phyloP scores from a whole-genome alignment of 1,139 yeast genomes.

The Pichia sp. region DNA sequence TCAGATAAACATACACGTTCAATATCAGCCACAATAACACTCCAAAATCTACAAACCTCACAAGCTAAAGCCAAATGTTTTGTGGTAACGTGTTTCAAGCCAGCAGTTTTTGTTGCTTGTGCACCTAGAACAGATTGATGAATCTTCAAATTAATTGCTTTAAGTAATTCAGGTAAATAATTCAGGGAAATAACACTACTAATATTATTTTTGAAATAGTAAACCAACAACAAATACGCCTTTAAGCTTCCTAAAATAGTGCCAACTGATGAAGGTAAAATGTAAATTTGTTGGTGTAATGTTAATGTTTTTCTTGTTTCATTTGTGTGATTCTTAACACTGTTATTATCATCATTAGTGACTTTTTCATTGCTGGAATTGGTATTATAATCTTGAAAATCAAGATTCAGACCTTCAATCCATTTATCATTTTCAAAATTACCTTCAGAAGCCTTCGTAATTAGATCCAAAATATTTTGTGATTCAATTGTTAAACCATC shows the following conservation, averaged over 20 bases:
- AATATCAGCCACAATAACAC: conserved; percentile 9
- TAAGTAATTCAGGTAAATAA: conserved; percentile 37
- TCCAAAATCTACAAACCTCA: conserved; percentile 37
- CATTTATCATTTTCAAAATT: conserved; percentile 12
- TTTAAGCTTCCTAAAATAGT: conserved; percentile 35
- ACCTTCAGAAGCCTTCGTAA: conserved; percentile 40
- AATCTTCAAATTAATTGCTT: conserved; percentile 48
- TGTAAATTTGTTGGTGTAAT: conserved; percentile 32
- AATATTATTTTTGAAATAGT: conserved; percentile 36
- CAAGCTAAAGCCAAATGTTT: conserved; percentile 66
- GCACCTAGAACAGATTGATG: conserved; percentile 66
- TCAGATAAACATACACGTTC: conserved; percentile 9
- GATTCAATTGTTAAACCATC: conserved; percentile 41
- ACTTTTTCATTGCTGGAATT: not conserved
- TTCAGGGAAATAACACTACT: conserved; percentile 31
- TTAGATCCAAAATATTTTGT: conserved; percentile 50
- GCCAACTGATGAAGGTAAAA: conserved; percentile 40
- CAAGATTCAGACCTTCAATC: conserved; percentile 9
- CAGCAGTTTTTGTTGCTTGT: conserved; percentile 72
- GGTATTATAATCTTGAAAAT: conserved; percentile 20
- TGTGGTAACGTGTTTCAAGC: conserved; percentile 68
- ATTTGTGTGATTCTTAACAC: not conserved
- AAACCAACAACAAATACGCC: conserved; percentile 44
- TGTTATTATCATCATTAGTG: conserved; percentile 17
- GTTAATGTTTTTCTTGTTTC: conserved; percentile 32